A percentile compares a stretch with the other conserved stretches of the same genome.
Evolutionary conservation across 139 green algal species (phyloP).

Genomic region (Chloropicon primus): DNA sequence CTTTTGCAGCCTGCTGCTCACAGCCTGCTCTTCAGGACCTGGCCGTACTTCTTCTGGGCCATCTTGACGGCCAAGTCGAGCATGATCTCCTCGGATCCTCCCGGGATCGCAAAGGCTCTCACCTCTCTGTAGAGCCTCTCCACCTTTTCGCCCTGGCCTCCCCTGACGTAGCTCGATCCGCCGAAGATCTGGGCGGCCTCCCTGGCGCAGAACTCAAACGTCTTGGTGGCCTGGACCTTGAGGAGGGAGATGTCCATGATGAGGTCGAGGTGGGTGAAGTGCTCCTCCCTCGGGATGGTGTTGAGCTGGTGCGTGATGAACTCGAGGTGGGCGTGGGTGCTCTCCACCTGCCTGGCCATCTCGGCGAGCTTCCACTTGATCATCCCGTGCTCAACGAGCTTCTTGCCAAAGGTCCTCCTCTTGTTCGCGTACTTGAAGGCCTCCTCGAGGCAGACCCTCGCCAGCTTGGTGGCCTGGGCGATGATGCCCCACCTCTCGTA

Average conservation of each 20-base stretch:
- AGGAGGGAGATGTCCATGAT: constrained; percentile 12
- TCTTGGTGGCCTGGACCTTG: constrained; percentile 13
- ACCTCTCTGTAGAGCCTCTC: constrained; percentile 22
- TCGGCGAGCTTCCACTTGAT: constrained; percentile 23
- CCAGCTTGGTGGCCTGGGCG: constrained; percentile 15
- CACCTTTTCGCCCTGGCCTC: constrained; percentile 16
- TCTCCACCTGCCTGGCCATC: constrained; percentile 21
- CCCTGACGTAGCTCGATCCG: constrained; percentile 16
- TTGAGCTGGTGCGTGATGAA: constrained; percentile 23
- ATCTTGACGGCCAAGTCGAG: constrained; percentile 9
- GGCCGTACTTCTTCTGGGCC: background rate
- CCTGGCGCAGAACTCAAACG: background rate
- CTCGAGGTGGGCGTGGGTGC: constrained; percentile 14
- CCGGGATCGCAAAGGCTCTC: constrained; percentile 12
- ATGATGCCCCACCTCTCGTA: constrained; percentile 24
- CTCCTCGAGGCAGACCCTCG: constrained; percentile 24
- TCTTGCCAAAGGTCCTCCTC: constrained; percentile 22
- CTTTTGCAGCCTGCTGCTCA: background rate
- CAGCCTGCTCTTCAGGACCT: constrained; percentile 2
- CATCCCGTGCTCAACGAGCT: constrained; percentile 19
- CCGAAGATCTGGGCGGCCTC: background rate
- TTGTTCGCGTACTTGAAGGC: constrained; percentile 15
- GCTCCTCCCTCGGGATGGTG: constrained; percentile 13
- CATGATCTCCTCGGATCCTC: constrained; percentile 23
- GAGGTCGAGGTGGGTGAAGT: constrained; percentile 4